phyloP scores from a whole-genome alignment of 768 basidiomycete genomes.

The Fomitopsis pulvina region DNA sequence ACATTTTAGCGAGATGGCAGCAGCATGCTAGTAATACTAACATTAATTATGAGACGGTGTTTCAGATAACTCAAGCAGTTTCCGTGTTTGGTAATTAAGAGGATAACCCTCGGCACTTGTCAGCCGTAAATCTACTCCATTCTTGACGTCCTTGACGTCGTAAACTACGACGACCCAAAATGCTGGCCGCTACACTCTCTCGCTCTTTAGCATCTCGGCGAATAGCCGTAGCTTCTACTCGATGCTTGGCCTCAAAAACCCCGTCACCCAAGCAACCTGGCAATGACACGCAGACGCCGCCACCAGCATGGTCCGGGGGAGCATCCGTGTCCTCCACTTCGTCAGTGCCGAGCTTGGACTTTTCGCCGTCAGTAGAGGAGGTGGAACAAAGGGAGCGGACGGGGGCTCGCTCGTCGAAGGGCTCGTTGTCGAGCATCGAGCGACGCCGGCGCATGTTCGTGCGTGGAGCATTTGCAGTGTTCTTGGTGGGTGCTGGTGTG shows the following conservation, averaged over 20 bases:
- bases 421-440: conserved; percentile 75
- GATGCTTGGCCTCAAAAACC: conserved; percentile 14
- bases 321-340: conserved; percentile 2
- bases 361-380: conserved; percentile 26
- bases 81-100: too few relatives aligned
- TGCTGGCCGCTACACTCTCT: conserved; percentile 3
- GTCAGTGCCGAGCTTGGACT: conserved; percentile 14
- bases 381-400: conserved; percentile 46
- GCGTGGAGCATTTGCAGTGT: conserved; percentile 44
- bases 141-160: not conserved
- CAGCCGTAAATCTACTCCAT: too few relatives aligned
- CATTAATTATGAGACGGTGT: too few relatives aligned
- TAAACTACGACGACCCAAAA: not conserved
- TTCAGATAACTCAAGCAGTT: too few relatives aligned
- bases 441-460: conserved; percentile 52
- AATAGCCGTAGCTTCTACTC: conserved; percentile 8
- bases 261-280: conserved; percentile 9
- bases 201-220: conserved; percentile 2
- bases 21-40: too few relatives aligned
- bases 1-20: too few relatives aligned
- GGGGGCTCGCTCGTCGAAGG: conserved; percentile 73
- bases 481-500: conserved; percentile 50
- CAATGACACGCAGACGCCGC: conserved; percentile 4
- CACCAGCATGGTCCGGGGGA: conserved; percentile 7
- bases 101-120: too few relatives aligned